These are phyloP conservation scores for Ephemerocybe angulata DNA, from an alignment of 768 basidiomycete species.

Conservation along the genomic window DNA sequence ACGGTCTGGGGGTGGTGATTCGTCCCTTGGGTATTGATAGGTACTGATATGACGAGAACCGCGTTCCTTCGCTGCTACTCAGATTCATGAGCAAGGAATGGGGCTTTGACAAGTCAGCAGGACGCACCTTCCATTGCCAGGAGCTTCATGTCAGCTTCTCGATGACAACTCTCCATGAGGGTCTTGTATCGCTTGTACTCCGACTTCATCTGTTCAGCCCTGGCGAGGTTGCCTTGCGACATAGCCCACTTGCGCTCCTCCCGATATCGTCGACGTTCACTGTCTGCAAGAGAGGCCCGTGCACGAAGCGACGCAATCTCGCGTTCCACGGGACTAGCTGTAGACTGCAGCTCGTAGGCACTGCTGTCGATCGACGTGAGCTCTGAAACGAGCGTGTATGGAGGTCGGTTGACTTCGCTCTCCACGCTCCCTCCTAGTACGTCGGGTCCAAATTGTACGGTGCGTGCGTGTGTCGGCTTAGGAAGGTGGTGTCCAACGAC, in stretches of 20 bases:
- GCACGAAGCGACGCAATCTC: slow-evolving; percentile 74
- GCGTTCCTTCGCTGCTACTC: not conserved
- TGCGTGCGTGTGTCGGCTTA: slow-evolving; percentile 23
- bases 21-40: not conserved
- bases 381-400: slow-evolving; percentile 42
- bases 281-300: slow-evolving; percentile 77
- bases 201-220: slow-evolving; percentile 78
- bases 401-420: slow-evolving; percentile 17
- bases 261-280: slow-evolving; percentile 75
- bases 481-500: not conserved
- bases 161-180: slow-evolving; percentile 75
- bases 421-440: slow-evolving; percentile 36
- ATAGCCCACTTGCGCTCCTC: slow-evolving; percentile 88
- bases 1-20: not conserved
- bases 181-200: slow-evolving; percentile 79
- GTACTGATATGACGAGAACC: not conserved
- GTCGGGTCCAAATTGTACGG: slow-evolving; percentile 44
- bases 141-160: slow-evolving; percentile 69
- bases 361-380: slow-evolving; percentile 70
- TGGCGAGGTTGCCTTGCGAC: slow-evolving; percentile 70
- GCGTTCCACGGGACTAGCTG: slow-evolving; percentile 64
- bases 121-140: slow-evolving; percentile 51
- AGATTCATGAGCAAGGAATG: not conserved
- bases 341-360: too few species aligned
- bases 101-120: not conserved